These are phyloP conservation scores for Evansstolkia leycettana DNA, from an alignment of 495 filamentous ascomycete species.

Conservation along the genomic window DNA sequence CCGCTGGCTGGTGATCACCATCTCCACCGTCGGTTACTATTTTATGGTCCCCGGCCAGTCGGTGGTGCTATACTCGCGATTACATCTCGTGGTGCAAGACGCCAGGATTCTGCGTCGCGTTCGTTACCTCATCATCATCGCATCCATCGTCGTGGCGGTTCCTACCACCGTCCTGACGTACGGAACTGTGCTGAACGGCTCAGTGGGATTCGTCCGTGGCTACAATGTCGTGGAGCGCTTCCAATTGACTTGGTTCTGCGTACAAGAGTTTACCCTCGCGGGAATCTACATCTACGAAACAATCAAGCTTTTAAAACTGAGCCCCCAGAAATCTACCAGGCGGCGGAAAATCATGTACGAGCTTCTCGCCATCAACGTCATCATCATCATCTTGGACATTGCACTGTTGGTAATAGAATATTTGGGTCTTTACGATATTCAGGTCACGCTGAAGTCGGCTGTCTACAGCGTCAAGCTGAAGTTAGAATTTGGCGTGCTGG, in stretches of 20 bases:
- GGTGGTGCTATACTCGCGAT: slow-evolving; percentile 46
- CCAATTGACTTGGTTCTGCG: slow-evolving; percentile 26
- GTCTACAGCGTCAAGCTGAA: slow-evolving; percentile 40
- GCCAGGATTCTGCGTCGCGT: slow-evolving; percentile 23
- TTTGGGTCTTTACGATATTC: slow-evolving; percentile 17
- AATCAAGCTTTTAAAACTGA: slow-evolving; percentile 14
- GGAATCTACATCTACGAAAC: slow-evolving; percentile 29
- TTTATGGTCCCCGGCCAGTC: slow-evolving; percentile 46
- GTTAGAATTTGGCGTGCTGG: slow-evolving; percentile 28
- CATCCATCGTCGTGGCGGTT: slow-evolving; percentile 32
- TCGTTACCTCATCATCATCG: slow-evolving; percentile 38
- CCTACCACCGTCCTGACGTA: slow-evolving; percentile 34
- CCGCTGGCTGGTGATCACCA: slow-evolving; percentile 16
- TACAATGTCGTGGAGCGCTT: slow-evolving; percentile 26
- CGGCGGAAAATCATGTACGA: slow-evolving; percentile 24
- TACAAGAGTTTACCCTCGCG: slow-evolving; percentile 34
- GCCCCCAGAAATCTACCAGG: slow-evolving; percentile 11
- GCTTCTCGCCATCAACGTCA: slow-evolving; percentile 26
- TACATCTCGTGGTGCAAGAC: slow-evolving; percentile 38
- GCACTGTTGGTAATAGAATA: slow-evolving; percentile 21
- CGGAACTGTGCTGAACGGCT: slow-evolving; percentile 14
- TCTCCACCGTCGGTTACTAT: slow-evolving; percentile 37
- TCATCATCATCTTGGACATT: slow-evolving; percentile 25
- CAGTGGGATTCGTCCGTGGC: slow-evolving; percentile 13
- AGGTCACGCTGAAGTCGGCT: slow-evolving; percentile 27